phyloP scores from a whole-genome alignment of 2,329 filamentous ascomycete genomes.

The Hypomyces perniciosus region DNA sequence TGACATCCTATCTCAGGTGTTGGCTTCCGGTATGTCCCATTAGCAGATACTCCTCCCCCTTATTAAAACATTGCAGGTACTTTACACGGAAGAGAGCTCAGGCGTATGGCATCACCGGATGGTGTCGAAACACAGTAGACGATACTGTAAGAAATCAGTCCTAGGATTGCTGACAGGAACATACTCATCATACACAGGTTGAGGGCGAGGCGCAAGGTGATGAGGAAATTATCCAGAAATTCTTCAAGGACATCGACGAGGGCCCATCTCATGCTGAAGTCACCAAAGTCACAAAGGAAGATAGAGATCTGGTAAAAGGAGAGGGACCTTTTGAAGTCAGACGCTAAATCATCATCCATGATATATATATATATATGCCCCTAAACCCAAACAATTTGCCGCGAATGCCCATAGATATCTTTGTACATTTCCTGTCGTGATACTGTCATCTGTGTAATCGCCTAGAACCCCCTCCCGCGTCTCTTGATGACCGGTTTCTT shows the following conservation, averaged over 20 bases:
- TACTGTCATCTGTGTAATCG: background rate
- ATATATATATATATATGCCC: background rate
- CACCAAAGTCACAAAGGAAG: constrained; percentile 63
- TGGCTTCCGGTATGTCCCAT: constrained; percentile 42
- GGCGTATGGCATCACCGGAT: constrained; percentile 49
- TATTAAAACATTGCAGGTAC: constrained; percentile 33
- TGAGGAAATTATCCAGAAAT: constrained; percentile 56
- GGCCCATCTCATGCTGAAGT: constrained; percentile 71
- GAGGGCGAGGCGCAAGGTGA: constrained; percentile 83
- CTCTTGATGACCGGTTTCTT: constrained; percentile 55
- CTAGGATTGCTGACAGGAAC: background rate
- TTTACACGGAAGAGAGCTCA: constrained; percentile 49
- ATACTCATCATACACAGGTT: constrained; percentile 52
- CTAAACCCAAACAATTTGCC: background rate
- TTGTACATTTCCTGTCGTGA: background rate
- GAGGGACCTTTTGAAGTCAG: constrained; percentile 62
- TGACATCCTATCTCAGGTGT: constrained; percentile 41
- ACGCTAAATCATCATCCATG: constrained; percentile 20
- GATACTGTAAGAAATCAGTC: constrained; percentile 42
- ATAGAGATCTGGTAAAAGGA: constrained; percentile 57
- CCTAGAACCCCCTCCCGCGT: constrained; percentile 47
- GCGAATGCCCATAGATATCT: background rate
- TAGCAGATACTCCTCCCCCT: background rate
- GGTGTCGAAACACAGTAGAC: constrained; percentile 54
- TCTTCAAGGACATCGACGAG: constrained; percentile 68